phyloP scores from a whole-genome alignment of 2,329 filamentous ascomycete species.

The Septoria petroselini region DNA sequence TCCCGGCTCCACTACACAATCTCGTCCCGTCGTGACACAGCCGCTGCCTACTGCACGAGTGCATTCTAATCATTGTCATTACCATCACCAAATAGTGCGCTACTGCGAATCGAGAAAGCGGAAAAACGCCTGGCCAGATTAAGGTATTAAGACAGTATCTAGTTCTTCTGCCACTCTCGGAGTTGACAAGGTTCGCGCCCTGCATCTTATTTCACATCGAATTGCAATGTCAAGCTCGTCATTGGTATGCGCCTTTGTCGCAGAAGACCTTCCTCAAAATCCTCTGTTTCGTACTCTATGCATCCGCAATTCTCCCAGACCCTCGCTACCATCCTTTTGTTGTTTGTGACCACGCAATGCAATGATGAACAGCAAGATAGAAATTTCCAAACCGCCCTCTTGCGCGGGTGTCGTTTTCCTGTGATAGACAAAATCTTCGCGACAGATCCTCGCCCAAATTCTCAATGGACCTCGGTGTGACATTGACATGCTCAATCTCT shows the following conservation, averaged over 20 bases:
- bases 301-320: not conserved
- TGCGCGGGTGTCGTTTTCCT: conserved; percentile 4
- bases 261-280: too few relatives aligned
- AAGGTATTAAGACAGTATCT: conserved; percentile 6
- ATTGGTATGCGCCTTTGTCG: too few relatives aligned
- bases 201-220: too few relatives aligned
- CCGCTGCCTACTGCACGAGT: too few relatives aligned
- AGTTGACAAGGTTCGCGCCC: too few relatives aligned
- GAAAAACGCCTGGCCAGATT: not conserved
- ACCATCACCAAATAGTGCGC: too few relatives aligned
- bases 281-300: not conserved
- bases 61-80: too few relatives aligned
- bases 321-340: conserved; percentile 9
- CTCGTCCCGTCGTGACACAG: too few relatives aligned
- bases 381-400: not conserved
- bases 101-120: not conserved
- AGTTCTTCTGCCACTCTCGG: not conserved
- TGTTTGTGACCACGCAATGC: conserved; percentile 21
- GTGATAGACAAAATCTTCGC: conserved; percentile 3
- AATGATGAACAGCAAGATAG: conserved; percentile 17
- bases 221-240: too few relatives aligned
- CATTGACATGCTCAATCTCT: not conserved
- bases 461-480: not conserved
- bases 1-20: too few relatives aligned
- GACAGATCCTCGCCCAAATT: conserved; percentile 1